Base-by-base conservation (phyloP, 495 filamentous ascomycete genomes). In the Sporormia fimetaria region DNA sequence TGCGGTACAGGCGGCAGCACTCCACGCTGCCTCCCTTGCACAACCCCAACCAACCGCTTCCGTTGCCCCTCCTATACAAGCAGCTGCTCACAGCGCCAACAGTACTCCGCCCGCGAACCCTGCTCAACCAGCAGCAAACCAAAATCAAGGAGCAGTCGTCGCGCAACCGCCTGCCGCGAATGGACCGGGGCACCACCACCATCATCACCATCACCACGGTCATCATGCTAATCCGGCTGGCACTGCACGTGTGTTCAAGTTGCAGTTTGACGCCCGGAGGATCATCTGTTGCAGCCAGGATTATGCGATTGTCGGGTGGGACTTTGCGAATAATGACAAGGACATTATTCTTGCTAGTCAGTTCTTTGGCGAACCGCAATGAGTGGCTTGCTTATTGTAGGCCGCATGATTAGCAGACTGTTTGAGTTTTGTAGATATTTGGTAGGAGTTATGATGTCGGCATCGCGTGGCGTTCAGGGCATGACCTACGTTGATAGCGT, bases 271-370 rank as follows among this genome's bases (percentile, higher is more conserved):
- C 55, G 79, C 87, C 0, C 71, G 88, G 31, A 78, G 87, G 57
- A 93, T 98, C 58, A 82, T 98, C 38, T 94, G 87, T 62, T 93
- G 88, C 50, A 84, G 79, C 33, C 86, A 94, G 54, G 81, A 90
- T 41, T 80, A 77, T 21, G 76, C 79, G 35, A 96, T 98, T 45
- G 84, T 96, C 3, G 90, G 87, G 3, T 98, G 90, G 90, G 90
- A 98, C 63, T 98, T 94, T 69, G 88, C 86, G 34, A 81, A 81
- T 50, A 81, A 74, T n/a, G 90, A 98, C 37, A 64, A 74, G 52
- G 76, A 87, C 46, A 76, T 98, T 31, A 75, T 86, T 38, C 78
- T 83, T 55, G 83, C 83, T 2, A 75, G 75, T 37, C 75, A 71
- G 25, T 94, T 93, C 57, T 95, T 94, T 29, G 48, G 55, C 9